A percentile compares a stretch with the other conserved stretches of the same genome.
Evolutionary conservation across 768 basidiomycete species (phyloP).

Genomic region (Crepidotus variabilis): DNA sequence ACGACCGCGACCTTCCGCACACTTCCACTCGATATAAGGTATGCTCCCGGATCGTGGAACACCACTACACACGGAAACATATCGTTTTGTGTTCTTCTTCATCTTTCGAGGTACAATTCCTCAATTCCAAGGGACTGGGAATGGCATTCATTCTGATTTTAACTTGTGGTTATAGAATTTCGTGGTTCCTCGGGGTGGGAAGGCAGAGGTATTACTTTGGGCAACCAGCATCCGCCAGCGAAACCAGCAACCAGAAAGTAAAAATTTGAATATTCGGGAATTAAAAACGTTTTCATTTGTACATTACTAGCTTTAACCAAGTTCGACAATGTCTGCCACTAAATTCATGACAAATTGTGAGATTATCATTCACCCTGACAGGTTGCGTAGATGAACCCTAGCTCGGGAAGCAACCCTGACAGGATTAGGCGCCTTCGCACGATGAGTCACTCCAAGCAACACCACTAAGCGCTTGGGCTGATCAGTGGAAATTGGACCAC

Average conservation of each 20-base stretch:
- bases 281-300: not conserved
- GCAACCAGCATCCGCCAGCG: conserved; percentile 10
- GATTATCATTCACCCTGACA: not conserved
- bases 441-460: not conserved
- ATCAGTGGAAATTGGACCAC: not conserved
- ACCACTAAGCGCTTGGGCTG: not conserved
- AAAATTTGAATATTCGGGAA: not conserved
- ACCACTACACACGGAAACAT: conserved; percentile 69
- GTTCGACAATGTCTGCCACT: not conserved
- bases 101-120: conserved; percentile 44
- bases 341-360: not conserved
- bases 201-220: conserved; percentile 42
- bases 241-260: not conserved
- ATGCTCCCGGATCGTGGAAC: conserved; percentile 52
- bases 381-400: not conserved
- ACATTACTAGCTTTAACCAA: not conserved
- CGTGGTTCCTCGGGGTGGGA: conserved; percentile 52
- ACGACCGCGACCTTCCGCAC: conserved; percentile 49
- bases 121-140: not conserved
- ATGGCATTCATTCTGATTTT: conserved; percentile 1
- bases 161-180: conserved; percentile 27
- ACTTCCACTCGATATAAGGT: conserved; percentile 50
- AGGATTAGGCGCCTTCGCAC: not conserved
- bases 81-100: conserved; percentile 51
- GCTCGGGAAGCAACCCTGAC: not conserved